Base-by-base conservation (phyloP, 2,329 filamentous ascomycete species). In the Colletotrichum zoysiae region DNA sequence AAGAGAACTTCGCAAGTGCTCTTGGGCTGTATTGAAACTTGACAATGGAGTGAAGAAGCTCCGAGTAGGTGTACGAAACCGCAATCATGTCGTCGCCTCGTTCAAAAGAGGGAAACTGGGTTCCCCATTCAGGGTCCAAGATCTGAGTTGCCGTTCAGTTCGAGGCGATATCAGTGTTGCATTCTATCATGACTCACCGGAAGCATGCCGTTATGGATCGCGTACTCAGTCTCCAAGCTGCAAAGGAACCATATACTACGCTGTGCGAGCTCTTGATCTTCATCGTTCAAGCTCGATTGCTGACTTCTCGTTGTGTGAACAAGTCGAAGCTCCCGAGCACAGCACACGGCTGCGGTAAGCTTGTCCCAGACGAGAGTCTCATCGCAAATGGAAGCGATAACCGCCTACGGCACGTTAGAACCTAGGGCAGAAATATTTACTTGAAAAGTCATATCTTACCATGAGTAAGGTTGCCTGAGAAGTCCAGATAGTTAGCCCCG, bases 241-340 rank as follows among this genome's bases (percentile, higher is more conserved):
- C 69, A 71, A 3, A 69, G 65, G 42, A 71, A 71, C 69, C 69
- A 71, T 5, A 71, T 59, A 11, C 65, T 68, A 2, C 65, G 42
- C 12, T 69, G 65, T 2, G 65, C 65, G 20, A 69, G 46, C 16
- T 63, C 53, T 16, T 69, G 65, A 1, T 71, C 69, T 14, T 69
- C 53, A 11, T 69, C 46, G n/a, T 46, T 69, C 44, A 71, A 64
- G n/a, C 30, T 48, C 0, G 53, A 12, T 26, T 69, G 65, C n/a
- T 71, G 69, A 0, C 59, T 53, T 42, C 53, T 55, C 3, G 69
- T 59, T 11, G 69, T 23, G 53, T 71, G 69, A 12, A 71, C 65
- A 11, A 71, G 57, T 2, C 69, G 69, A 16, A 71, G 69, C 5
- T 71, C 69, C 40, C 69, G 40, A 3, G 69, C 69, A 53, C 69